Base-by-base conservation (phyloP, 495 filamentous ascomycete genomes). In the Friedmanniomyces endolithicus region DNA sequence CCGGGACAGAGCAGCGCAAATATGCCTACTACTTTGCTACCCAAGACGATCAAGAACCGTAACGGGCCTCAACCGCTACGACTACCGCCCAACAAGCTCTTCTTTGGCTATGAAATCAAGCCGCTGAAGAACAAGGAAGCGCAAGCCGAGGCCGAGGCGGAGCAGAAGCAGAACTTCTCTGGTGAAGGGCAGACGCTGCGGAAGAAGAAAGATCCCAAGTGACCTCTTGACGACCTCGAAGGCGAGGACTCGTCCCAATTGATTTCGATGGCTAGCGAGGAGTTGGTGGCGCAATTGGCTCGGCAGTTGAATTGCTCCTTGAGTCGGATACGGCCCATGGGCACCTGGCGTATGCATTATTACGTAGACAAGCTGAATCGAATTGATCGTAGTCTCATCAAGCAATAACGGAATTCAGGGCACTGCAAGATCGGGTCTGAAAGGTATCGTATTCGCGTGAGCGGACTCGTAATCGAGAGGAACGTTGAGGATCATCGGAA, bases 101-200 rank as follows among this genome's bases (percentile, higher is more conserved):
- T 98, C 72, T 92, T 98, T 59, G 92, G 92, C 11, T 98, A 97
- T 63, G 82, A 92, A 56, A 76, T 95, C 66, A 90, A 84, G 63
- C 89, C 89, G 0, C 76, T 90, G 19, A 87, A 85, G 73, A 87
- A 87, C 40, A 82, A 83, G 20, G 86, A 81, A 25, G 86, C 87
- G 53, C 78, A 83, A 50, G 83, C 79, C 20, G 72, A 75, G 51
- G 74, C 80, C 48, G 78, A 79, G 27, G 80, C 81, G 43, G 73
- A 78, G 25, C 80, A 81, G 46, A 83, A 84, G 63, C 84, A 83
- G 11, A 77, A 85, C 58, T 98, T 97, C 68, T 77, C 81, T n/a
- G 92, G 92, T 0, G 77, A 83, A 39, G 92, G 92, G 0, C 85
- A 95, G 66, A 90, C 87, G n/a, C 66, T 97, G 24, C 73, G 88